Percentiles rank a stretch among this genome's conserved stretches.
Evolutionary conservation across 352 stramenopile species (phyloP).

Genomic region (Pythium oligandrum): DNA sequence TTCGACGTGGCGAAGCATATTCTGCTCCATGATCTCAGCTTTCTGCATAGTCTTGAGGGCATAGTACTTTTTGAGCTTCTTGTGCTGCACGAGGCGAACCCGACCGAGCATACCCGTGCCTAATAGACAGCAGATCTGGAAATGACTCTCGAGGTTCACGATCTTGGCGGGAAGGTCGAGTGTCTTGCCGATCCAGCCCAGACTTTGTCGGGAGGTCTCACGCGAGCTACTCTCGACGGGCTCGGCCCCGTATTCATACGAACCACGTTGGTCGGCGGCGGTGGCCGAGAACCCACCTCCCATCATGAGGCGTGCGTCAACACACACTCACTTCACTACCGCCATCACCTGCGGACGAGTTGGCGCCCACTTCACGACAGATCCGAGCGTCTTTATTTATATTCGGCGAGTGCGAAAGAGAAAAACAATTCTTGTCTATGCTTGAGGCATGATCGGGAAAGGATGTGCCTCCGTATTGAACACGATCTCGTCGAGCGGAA

Average conservation of each 20-base stretch:
- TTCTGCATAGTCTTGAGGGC: slow-evolving; percentile 78
- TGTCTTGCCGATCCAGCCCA: slow-evolving; percentile 42
- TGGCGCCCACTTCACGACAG: too few species aligned
- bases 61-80: slow-evolving; percentile 52
- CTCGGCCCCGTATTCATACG: slow-evolving; percentile 13
- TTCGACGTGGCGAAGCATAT: slow-evolving; percentile 56
- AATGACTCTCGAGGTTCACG: slow-evolving; percentile 51
- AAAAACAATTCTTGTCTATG: too few species aligned
- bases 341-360: too few species aligned
- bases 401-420: too few species aligned
- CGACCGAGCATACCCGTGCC: slow-evolving; percentile 72
- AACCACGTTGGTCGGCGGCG: background rate
- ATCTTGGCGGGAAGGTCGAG: slow-evolving; percentile 53
- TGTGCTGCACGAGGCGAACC: slow-evolving; percentile 60
- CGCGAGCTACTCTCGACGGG: background rate
- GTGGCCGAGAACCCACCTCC: slow-evolving; percentile 11
- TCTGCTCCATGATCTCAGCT: slow-evolving; percentile 42
- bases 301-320: slow-evolving; percentile 2
- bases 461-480: slow-evolving; percentile 89
- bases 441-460: slow-evolving; percentile 38
- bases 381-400: too few species aligned
- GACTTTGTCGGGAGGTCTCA: background rate
- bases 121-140: slow-evolving; percentile 48
- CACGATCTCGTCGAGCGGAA: slow-evolving; percentile 80
- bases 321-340: too few species aligned